These are phyloP conservation scores for Infundibulicybe gibba DNA, from an alignment of 768 basidiomycete genomes.

Conservation along the genomic window DNA sequence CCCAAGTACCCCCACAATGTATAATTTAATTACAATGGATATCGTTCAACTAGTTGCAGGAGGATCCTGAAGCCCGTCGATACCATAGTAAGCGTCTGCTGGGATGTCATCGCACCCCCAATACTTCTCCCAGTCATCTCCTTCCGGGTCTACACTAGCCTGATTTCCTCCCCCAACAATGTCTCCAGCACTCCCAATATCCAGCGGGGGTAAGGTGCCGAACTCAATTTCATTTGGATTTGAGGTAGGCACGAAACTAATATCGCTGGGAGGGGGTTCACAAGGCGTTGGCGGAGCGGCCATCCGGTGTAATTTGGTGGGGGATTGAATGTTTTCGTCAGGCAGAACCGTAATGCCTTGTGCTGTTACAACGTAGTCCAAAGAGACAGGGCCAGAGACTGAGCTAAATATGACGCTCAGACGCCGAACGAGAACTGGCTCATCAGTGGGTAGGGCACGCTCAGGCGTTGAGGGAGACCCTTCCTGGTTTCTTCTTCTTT, in stretches of 20 bases:
- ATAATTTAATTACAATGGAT: neutral
- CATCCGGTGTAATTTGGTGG: constrained; percentile 6
- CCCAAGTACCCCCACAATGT: neutral
- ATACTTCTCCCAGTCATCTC: constrained; percentile 47
- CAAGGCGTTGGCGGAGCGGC: neutral
- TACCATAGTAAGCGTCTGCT: constrained; percentile 28
- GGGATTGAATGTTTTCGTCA: constrained; percentile 10
- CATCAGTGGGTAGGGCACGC: neutral
- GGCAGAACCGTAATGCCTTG: constrained; percentile 46
- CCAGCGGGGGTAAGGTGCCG: constrained; percentile 6
- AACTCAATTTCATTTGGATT: no score
- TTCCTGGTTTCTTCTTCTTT: constrained; percentile 22
- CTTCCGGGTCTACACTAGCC: constrained; percentile 18
- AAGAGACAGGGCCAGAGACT: constrained; percentile 46
- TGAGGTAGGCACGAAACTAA: no score
- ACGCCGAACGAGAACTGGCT: constrained; percentile 56
- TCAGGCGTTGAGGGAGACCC: neutral
- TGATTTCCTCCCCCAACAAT: constrained; percentile 20
- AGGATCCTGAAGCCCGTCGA: constrained; percentile 10
- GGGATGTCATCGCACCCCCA: constrained; percentile 39
- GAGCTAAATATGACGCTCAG: constrained; percentile 79
- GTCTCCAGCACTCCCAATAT: constrained; percentile 10
- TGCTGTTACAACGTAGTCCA: constrained; percentile 74
- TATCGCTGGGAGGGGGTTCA: no score
- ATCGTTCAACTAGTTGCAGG: neutral